phyloP scores from a whole-genome alignment of 345 rosid species.

The Brassica carinata region DNA sequence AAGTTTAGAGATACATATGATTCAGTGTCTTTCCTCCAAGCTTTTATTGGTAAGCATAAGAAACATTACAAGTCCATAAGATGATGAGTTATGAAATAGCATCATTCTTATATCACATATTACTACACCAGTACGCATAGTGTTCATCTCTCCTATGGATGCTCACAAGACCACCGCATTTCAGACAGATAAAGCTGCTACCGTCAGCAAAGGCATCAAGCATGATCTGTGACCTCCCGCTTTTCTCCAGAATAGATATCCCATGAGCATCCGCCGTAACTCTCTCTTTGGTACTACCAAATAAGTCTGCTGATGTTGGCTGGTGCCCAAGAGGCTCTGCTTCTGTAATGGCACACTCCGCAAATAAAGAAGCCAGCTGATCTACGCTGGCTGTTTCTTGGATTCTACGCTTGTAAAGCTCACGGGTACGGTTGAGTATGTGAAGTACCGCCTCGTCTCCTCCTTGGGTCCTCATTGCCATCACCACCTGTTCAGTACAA shows the following conservation, averaged over 20 bases:
- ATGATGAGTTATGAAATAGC: neutral
- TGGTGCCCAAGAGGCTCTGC: constrained; percentile 56
- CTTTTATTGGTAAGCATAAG: neutral
- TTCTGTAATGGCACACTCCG: constrained; percentile 89
- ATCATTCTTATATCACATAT: constrained; percentile 34
- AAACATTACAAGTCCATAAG: constrained; percentile 1
- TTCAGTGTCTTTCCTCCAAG: neutral
- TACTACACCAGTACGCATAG: constrained; percentile 80
- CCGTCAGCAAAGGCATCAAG: constrained; percentile 91
- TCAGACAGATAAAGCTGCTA: constrained; percentile 90
- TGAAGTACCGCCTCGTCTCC: constrained; percentile 79
- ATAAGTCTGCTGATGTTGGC: constrained; percentile 25
- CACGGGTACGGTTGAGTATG: constrained; percentile 70
- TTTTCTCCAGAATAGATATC: constrained; percentile 75
- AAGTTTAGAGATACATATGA: neutral
- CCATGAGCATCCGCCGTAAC: constrained; percentile 46
- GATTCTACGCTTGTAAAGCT: constrained; percentile 55
- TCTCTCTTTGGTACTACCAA: constrained; percentile 25
- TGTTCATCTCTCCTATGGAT: constrained; percentile 87
- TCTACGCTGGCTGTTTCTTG: constrained; percentile 63
- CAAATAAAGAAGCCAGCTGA: constrained; percentile 84
- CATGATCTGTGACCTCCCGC: constrained; percentile 77
- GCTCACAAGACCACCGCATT: constrained; percentile 94
- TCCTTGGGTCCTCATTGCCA: constrained; percentile 69
- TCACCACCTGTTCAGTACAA: constrained; percentile 62